phyloP scores from a whole-genome alignment of 1,284 basidiomycete genomes.

The Rhodotorula sp. region DNA sequence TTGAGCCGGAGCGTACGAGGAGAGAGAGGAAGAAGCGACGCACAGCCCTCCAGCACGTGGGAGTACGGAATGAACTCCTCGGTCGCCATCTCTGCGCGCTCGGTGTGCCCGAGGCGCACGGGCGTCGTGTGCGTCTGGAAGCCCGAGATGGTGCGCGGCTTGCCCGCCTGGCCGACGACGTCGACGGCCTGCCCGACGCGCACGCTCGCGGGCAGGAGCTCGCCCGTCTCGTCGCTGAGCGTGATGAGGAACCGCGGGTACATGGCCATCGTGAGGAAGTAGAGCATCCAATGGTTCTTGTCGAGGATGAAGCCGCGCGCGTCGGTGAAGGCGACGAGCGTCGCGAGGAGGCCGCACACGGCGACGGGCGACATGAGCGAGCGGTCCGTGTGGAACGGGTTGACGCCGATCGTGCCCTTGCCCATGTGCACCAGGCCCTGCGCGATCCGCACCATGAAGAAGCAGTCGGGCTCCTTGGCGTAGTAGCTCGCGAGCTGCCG shows the following conservation, averaged over 20 bases:
- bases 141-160: constrained; percentile 85
- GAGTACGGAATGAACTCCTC: constrained; percentile 94
- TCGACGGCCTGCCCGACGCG: constrained; percentile 90
- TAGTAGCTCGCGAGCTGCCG: constrained; percentile 96
- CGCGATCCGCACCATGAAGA: constrained; percentile 95
- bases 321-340: constrained; percentile 88
- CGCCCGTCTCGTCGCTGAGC: constrained; percentile 79
- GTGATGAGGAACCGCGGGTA: constrained; percentile 98
- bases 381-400: constrained; percentile 94
- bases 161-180: constrained; percentile 86
- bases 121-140: constrained; percentile 98
- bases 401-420: constrained; percentile 97
- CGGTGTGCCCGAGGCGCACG: constrained; percentile 87
- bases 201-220: constrained; percentile 82
- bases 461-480: constrained; percentile 92
- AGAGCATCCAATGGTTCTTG: constrained; percentile 98
- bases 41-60: constrained; percentile 77
- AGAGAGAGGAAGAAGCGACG: not conserved
- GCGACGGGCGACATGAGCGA: constrained; percentile 85
- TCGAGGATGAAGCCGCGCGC: constrained; percentile 91
- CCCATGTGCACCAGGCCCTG: constrained; percentile 99
- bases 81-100: constrained; percentile 92
- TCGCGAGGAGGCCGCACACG: constrained; percentile 86
- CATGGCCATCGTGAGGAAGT: constrained; percentile 93
- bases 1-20: not conserved